phyloP scores from a whole-genome alignment of 2,329 filamentous ascomycete genomes.

The Ceratocystis colombiana region DNA sequence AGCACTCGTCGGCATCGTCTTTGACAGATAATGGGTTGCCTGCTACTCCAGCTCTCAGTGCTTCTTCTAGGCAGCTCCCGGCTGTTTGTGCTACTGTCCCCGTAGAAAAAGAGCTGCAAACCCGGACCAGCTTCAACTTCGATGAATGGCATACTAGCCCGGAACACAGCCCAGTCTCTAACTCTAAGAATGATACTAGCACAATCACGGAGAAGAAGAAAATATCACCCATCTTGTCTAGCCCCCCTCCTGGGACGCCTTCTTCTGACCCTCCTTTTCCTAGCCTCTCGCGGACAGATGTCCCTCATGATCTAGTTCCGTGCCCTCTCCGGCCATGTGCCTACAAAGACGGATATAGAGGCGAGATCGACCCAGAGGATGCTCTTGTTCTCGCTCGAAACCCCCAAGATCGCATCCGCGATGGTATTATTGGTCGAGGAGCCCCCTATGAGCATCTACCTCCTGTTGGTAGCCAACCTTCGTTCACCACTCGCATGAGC shows the following conservation, averaged over 20 bases:
- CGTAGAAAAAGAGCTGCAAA: background rate
- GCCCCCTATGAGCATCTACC: conserved; percentile 8
- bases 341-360: background rate
- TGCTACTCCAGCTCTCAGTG: background rate
- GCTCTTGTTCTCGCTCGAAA: background rate
- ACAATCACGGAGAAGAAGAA: too few species aligned
- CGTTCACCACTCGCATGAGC: background rate
- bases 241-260: background rate
- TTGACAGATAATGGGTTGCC: background rate
- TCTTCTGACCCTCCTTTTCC: background rate
- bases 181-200: background rate
- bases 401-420: background rate
- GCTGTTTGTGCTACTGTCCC: background rate
- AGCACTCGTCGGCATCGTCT: background rate
- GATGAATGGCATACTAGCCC: background rate
- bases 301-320: background rate
- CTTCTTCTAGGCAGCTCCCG: background rate
- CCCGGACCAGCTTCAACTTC: background rate
- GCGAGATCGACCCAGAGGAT: background rate
- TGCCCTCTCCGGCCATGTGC: background rate
- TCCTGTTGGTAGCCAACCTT: background rate
- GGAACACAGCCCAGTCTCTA: background rate
- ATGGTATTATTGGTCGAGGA: background rate
- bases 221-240: background rate
- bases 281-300: background rate